Conservation (phyloP, 1,284 basidiomycete species). For the Trametes versicolor region DNA sequence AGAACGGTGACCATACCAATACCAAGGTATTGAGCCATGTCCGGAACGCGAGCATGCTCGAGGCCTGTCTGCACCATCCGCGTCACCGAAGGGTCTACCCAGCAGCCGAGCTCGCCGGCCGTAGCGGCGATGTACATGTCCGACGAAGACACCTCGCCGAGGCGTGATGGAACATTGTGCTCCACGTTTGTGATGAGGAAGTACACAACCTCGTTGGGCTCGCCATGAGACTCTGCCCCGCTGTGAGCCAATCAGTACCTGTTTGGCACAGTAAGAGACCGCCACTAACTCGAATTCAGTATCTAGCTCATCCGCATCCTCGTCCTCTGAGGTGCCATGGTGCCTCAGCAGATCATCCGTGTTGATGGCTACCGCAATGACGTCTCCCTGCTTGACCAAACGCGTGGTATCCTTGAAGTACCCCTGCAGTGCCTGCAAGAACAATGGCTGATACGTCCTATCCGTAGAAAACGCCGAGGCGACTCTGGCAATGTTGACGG, state of each 20-base stretch:
- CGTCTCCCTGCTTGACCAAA: slow-evolving; percentile 83
- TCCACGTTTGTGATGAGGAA: slow-evolving; percentile 87
- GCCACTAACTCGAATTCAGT: slow-evolving; percentile 29
- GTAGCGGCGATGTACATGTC: slow-evolving; percentile 61
- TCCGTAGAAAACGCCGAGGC: slow-evolving; percentile 84
- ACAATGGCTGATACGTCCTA: slow-evolving; percentile 77
- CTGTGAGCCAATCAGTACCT: slow-evolving; percentile 5
- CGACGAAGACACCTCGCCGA: slow-evolving; percentile 42
- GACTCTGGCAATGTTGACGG: slow-evolving; percentile 85
- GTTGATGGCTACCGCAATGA: slow-evolving; percentile 80
- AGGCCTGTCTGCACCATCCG: slow-evolving; percentile 84
- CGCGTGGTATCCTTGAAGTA: slow-evolving; percentile 71
- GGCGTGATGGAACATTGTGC: slow-evolving; percentile 60
- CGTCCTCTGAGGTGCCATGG: slow-evolving; percentile 39
- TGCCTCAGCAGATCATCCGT: slow-evolving; percentile 52
- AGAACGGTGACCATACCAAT: slow-evolving; percentile 48
- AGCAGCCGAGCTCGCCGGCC: slow-evolving; percentile 84
- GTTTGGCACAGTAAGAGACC: background rate
- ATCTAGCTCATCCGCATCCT: slow-evolving; percentile 43
- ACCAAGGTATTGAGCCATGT: slow-evolving; percentile 64
- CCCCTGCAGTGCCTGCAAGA: slow-evolving; percentile 72
- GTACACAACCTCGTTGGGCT: slow-evolving; percentile 60
- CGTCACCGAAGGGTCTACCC: slow-evolving; percentile 80
- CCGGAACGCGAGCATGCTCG: slow-evolving; percentile 74
- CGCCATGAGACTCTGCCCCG: slow-evolving; percentile 24